These are phyloP conservation scores for Aspergillus homomorphus DNA, from an alignment of 495 filamentous ascomycete genomes.

Conservation along the genomic window DNA sequence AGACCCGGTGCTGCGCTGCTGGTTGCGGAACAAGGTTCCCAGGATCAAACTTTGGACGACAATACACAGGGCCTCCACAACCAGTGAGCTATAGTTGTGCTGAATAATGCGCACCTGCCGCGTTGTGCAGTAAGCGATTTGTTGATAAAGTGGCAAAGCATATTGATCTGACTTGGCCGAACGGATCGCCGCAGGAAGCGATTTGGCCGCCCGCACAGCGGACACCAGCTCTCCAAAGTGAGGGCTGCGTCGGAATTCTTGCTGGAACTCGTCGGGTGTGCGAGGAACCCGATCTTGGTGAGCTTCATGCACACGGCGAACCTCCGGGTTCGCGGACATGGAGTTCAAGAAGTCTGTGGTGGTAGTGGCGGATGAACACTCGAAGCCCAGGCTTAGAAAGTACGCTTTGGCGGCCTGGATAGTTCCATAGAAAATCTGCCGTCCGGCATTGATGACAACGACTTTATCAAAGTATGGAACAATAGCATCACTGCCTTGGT, in stretches of 20 bases:
- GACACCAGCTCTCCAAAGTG: background rate
- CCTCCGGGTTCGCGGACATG: conserved; percentile 53
- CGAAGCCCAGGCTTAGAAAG: conserved; percentile 57
- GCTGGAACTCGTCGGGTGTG: conserved; percentile 20
- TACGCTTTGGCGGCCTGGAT: conserved; percentile 51
- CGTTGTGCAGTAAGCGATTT: conserved; percentile 8
- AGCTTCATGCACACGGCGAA: conserved; percentile 50
- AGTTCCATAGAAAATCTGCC: conserved; percentile 50
- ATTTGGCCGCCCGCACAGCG: background rate
- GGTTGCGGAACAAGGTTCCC: conserved; percentile 28
- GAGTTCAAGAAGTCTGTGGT: conserved; percentile 61
- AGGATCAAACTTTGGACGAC: conserved; percentile 24
- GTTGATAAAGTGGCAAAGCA: conserved; percentile 10
- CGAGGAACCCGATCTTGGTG: conserved; percentile 25
- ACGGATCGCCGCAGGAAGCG: too few species aligned
- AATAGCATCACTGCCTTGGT: conserved; percentile 52
- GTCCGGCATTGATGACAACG: conserved; percentile 52
- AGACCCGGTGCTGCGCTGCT: conserved; percentile 3
- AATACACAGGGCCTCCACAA: conserved; percentile 20
- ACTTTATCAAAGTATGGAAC: conserved; percentile 55
- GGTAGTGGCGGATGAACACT: conserved; percentile 56
- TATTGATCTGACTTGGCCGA: background rate
- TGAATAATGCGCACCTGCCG: conserved; percentile 18
- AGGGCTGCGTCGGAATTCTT: background rate
- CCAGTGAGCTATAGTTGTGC: conserved; percentile 17